A percentile compares a stretch with the other conserved stretches of the same genome.
Conservation (phyloP, 169 alveolate genomes). For the Plasmodium falciparum region DNA sequence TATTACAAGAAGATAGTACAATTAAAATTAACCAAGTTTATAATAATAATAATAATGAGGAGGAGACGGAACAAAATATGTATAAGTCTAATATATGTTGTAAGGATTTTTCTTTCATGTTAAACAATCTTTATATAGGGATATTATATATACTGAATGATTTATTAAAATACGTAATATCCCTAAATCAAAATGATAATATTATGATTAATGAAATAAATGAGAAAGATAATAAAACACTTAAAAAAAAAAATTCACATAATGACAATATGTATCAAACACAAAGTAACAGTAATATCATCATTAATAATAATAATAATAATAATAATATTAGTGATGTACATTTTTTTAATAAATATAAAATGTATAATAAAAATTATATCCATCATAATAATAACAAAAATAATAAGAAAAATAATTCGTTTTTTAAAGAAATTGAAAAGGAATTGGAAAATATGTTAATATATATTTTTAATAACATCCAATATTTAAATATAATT, state of each 20-base stretch:
- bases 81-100: too few relatives aligned
- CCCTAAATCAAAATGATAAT: neutral
- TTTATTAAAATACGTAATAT: slow-evolving; percentile 11
- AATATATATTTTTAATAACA: slow-evolving; percentile 21
- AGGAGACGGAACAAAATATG: too few relatives aligned
- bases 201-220: neutral
- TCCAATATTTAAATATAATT: slow-evolving; percentile 15
- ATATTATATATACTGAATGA: slow-evolving; percentile 25
- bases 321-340: neutral
- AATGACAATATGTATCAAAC: too few relatives aligned
- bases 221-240: neutral
- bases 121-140: slow-evolving; percentile 18
- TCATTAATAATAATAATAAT: neutral
- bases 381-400: neutral
- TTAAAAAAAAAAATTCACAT: neutral
- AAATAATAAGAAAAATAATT: neutral
- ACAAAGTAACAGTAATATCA: too few relatives aligned
- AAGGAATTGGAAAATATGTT: slow-evolving; percentile 20
- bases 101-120: neutral
- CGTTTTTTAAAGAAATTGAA: neutral
- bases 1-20: too few relatives aligned
- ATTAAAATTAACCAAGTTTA: too few relatives aligned
- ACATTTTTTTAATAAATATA: neutral
- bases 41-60: too few relatives aligned
- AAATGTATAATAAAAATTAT: neutral